phyloP scores from a whole-genome alignment of 1,284 basidiomycete species.

The Cerioporus squamosus region DNA sequence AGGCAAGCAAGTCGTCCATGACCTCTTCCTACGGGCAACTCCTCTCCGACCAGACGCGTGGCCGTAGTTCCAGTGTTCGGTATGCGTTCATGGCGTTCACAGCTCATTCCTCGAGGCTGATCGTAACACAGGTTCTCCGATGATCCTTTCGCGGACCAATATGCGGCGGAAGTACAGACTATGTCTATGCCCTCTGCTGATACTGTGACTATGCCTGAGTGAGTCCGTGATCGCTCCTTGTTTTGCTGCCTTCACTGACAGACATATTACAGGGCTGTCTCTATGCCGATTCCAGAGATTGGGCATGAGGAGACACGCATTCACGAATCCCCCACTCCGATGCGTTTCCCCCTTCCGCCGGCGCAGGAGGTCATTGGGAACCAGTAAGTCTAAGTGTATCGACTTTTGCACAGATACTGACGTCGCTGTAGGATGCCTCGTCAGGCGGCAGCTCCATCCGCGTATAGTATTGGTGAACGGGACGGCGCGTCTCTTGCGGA shows the following conservation, averaged over 20 bases:
- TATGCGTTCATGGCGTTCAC: constrained; percentile 20
- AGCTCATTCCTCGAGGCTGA: background rate
- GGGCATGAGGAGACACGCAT: background rate
- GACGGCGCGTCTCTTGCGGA: constrained; percentile 23
- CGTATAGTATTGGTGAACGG: constrained; percentile 35
- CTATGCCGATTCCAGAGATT: constrained; percentile 6
- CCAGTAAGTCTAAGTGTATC: constrained; percentile 27
- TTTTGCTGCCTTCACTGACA: background rate
- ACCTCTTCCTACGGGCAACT: constrained; percentile 35
- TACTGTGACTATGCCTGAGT: constrained; percentile 30
- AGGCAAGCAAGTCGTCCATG: constrained; percentile 34
- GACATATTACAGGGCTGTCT: constrained; percentile 6
- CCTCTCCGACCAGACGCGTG: constrained; percentile 28
- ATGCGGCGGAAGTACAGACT: constrained; percentile 10
- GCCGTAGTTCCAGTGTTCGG: constrained; percentile 38
- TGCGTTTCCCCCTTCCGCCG: constrained; percentile 40
- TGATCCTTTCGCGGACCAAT: constrained; percentile 42
- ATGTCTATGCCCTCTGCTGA: constrained; percentile 29
- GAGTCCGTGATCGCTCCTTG: constrained; percentile 17
- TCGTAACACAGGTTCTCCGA: constrained; percentile 37
- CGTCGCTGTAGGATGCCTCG: too few relatives aligned
- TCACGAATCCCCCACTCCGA: constrained; percentile 24
- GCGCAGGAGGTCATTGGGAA: constrained; percentile 41
- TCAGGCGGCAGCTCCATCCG: constrained; percentile 19
- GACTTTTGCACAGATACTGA: too few relatives aligned